Base-by-base conservation (phyloP, 1,139 yeast species). In the Fermentozyma sake region DNA sequence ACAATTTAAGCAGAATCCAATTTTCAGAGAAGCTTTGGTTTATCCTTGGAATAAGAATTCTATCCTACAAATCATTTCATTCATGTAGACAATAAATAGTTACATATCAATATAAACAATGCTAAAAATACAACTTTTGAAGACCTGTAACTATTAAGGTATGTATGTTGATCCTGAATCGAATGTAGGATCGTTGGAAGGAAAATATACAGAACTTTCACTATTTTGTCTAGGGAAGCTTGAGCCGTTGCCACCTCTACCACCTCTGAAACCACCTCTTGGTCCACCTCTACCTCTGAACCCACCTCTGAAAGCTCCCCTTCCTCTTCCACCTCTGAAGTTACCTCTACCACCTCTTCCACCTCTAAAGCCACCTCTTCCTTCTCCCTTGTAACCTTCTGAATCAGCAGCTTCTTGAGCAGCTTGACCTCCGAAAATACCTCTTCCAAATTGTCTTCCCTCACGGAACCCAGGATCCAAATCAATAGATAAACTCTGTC, bases 391-490 rank as follows among this genome's bases (percentile, higher is more conserved):
- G 12, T 37, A 40, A 11, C 45, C 46, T 22, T 43, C 39, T 20
- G 40, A 46, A 19, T 44, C 50, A 14, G 49, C 48, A 11, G 46
- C 49, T 41, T 66, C 72, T 27, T 61, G 69, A 24, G 61, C 45
- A 1, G 64, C 71, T 55, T 91, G 98, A 1, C 96, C 97, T 29
- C 97, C 97, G 39, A 76, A 77, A 15, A 72, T 70, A 24, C 97
- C 97, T 44, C 98, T 71, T 10, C 97, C 97, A 50, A 78, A 89
- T 50, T 91, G 96, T 42, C 98, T 68, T 1, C 97, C 97, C 44
- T 89, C 96, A 39, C 72, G 74, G 51, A 89, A 89, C 0, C 98
- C 98, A 0, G 96, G 95, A 50, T 89, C 98, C 43, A 91, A 63
- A 55, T 89, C 98, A 26, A 89, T 82, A 25, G 83, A 79, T 41